These are phyloP conservation scores for Prunus yedoensis DNA, from an alignment of 331 rosid species.

Conservation along the genomic window DNA sequence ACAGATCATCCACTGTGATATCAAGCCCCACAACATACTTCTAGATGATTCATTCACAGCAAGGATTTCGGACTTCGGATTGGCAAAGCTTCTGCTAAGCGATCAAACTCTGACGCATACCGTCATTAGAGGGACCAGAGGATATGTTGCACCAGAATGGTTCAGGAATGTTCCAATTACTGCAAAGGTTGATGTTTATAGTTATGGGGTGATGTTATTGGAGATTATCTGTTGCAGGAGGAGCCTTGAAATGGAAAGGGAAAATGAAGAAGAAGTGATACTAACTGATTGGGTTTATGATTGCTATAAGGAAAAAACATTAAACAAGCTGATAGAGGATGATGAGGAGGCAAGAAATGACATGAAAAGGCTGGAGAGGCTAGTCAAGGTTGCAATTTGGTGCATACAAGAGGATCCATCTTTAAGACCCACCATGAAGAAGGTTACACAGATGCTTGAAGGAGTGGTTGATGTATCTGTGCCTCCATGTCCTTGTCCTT, in stretches of 20 bases:
- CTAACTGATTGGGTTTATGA: conserved; percentile 36
- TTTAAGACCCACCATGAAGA: conserved; percentile 9
- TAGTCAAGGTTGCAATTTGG: conserved; percentile 33
- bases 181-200: conserved; percentile 34
- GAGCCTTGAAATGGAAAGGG: conserved; percentile 22
- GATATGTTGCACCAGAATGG: conserved; percentile 43
- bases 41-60: conserved; percentile 23
- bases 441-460: conserved; percentile 37
- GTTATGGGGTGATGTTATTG: conserved; percentile 32
- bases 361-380: conserved; percentile 29
- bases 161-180: conserved; percentile 26
- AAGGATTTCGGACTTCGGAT: conserved; percentile 36
- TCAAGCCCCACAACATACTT: conserved; percentile 34
- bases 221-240: conserved; percentile 32
- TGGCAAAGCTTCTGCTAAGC: conserved; percentile 36
- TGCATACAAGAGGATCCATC: conserved; percentile 37
- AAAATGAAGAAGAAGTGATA: conserved; percentile 19
- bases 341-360: conserved; percentile 35
- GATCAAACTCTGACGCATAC: conserved; percentile 36
- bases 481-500: conserved; percentile 31
- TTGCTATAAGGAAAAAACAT: conserved; percentile 13
- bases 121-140: conserved; percentile 33
- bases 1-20: conserved; percentile 36
- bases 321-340: conserved; percentile 10
- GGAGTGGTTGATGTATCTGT: conserved; percentile 28